Evolutionary conservation across 805 yeast species (phyloP).

Genomic region (Metschnikowia henanensis): DNA sequence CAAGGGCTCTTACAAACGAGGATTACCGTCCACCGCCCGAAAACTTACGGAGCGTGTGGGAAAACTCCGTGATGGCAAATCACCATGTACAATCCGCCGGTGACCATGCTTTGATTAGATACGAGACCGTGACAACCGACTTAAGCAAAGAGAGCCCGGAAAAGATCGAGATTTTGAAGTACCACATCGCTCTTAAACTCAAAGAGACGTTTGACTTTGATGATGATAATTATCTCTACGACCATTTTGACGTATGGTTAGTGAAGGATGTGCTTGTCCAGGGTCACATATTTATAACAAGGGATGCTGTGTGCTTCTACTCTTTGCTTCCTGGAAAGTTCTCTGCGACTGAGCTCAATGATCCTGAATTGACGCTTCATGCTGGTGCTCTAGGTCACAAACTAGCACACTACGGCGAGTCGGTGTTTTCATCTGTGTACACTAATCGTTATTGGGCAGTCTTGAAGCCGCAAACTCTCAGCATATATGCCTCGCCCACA

Average conservation of each 20-base stretch:
- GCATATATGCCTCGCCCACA: slow-evolving; percentile 67
- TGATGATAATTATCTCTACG: slow-evolving; percentile 54
- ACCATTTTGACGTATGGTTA: slow-evolving; percentile 78
- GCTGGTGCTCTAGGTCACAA: slow-evolving; percentile 41
- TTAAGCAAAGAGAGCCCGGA: slow-evolving; percentile 1
- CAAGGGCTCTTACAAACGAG: slow-evolving; percentile 4
- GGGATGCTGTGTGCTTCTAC: slow-evolving; percentile 63
- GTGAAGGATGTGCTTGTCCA: slow-evolving; percentile 79
- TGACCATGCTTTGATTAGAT: slow-evolving; percentile 14
- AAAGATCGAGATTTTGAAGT: slow-evolving; percentile 19
- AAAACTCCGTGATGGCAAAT: slow-evolving; percentile 29
- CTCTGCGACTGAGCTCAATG: slow-evolving; percentile 11
- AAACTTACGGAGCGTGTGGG: slow-evolving; percentile 22
- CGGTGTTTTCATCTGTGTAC: slow-evolving; percentile 31
- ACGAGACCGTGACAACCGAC: slow-evolving; percentile 12
- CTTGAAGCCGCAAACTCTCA: slow-evolving; percentile 63
- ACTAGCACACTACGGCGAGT: slow-evolving; percentile 39
- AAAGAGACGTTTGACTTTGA: slow-evolving; percentile 42
- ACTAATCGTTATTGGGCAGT: slow-evolving; percentile 77
- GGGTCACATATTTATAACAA: slow-evolving; percentile 80
- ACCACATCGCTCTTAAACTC: slow-evolving; percentile 36
- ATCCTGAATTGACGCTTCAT: slow-evolving; percentile 24
- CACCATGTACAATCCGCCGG: slow-evolving; percentile 9
- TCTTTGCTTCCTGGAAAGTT: slow-evolving; percentile 63
- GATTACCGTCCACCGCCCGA: slow-evolving; percentile 14